Evolutionary conservation across 164 flowering plant species (phyloP).

Genomic region (Vitis amurensis): DNA sequence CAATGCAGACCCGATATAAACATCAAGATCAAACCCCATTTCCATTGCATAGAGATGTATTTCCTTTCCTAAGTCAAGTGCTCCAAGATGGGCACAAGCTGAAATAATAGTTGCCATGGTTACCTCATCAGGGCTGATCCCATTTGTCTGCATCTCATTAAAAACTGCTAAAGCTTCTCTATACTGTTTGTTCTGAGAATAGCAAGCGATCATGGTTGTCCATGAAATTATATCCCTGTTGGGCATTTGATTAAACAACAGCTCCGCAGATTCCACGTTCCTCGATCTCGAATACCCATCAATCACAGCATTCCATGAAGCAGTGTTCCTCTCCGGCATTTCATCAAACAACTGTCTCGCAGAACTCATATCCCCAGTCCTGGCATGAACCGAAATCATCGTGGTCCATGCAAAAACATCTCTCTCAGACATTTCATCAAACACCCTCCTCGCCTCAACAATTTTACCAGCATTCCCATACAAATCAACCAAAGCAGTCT

Average conservation of each 20-base stretch:
- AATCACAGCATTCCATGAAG: constrained; percentile 75
- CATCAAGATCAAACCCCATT: constrained; percentile 53
- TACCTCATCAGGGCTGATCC: constrained; percentile 59
- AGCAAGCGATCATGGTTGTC: constrained; percentile 81
- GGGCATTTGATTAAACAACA: constrained; percentile 54
- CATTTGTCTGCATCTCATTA: constrained; percentile 46
- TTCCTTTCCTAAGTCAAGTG: constrained; percentile 62
- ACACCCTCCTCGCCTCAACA: constrained; percentile 48
- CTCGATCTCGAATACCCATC: constrained; percentile 63
- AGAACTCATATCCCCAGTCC: constrained; percentile 49
- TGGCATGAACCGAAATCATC: constrained; percentile 48
- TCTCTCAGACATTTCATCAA: constrained; percentile 80
- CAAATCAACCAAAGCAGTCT: constrained; percentile 63
- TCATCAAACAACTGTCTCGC: constrained; percentile 60
- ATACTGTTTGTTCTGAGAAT: constrained; percentile 49
- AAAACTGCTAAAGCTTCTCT: constrained; percentile 53
- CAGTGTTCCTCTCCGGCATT: constrained; percentile 63
- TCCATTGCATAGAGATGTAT: constrained; percentile 45
- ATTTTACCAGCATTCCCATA: constrained; percentile 40
- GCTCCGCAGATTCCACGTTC: constrained; percentile 49
- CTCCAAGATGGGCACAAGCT: constrained; percentile 86
- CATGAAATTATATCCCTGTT: constrained; percentile 70
- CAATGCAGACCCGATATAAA: constrained; percentile 75
- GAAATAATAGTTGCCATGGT: constrained; percentile 70
- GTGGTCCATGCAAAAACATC: constrained; percentile 71